Conservation (phyloP, 257 asterid genomes). For the Anisodus tanguticus region DNA sequence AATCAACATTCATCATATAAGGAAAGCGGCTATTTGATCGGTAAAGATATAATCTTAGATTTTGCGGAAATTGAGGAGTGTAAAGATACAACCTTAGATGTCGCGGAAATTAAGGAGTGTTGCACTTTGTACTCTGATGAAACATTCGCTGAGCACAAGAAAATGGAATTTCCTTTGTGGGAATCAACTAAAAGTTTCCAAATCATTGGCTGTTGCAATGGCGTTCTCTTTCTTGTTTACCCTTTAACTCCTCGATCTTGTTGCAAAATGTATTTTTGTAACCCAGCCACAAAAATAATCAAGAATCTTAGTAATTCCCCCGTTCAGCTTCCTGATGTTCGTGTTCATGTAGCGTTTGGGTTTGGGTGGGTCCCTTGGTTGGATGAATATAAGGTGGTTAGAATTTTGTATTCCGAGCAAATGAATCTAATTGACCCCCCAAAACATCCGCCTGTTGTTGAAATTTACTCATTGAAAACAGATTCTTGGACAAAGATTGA, state of each 20-base stretch:
- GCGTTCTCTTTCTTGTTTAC: constrained; percentile 2
- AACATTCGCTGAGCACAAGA: constrained; percentile 26
- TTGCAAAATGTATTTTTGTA: constrained; percentile 4
- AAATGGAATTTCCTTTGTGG: constrained; percentile 16
- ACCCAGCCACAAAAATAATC: neutral
- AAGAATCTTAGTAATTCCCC: neutral
- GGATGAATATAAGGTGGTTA: constrained; percentile 23
- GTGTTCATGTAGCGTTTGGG: neutral
- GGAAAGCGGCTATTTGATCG: neutral
- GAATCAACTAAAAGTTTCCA: neutral
- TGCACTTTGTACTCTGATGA: neutral
- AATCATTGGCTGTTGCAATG: constrained; percentile 27
- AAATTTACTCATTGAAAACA: constrained; percentile 11
- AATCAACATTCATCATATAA: neutral
- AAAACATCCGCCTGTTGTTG: constrained; percentile 19
- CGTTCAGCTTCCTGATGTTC: neutral
- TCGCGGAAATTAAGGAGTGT: too few species aligned
- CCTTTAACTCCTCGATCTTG: neutral
- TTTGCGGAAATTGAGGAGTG: neutral
- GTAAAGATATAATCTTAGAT: neutral
- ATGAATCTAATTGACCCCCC: neutral
- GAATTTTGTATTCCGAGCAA: constrained; percentile 1
- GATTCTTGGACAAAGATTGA: constrained; percentile 27
- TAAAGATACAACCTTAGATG: neutral
- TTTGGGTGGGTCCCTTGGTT: neutral